phyloP scores from a whole-genome alignment of 73 alveolate genomes.

The Tetrahymena thermophila region DNA sequence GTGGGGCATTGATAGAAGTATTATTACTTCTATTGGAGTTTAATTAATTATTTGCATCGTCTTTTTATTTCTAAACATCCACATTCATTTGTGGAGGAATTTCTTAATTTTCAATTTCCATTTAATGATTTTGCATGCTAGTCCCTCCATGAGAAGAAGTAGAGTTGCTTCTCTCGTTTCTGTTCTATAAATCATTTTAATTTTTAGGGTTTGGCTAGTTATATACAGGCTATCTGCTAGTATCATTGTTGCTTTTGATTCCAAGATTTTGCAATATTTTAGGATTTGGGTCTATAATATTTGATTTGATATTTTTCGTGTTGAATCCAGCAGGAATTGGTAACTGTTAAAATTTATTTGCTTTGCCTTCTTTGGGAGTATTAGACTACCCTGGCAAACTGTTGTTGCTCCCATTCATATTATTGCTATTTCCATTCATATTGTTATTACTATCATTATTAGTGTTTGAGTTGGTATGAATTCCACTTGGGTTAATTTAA shows the following conservation, averaged over 20 bases:
- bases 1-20: neutral
- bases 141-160: neutral
- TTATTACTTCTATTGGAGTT: neutral
- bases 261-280: neutral
- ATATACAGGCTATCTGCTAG: neutral
- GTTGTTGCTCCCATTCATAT: neutral
- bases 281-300: neutral
- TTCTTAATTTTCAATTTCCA: neutral
- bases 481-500: neutral
- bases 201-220: neutral
- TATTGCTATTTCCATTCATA: neutral
- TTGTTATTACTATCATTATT: neutral
- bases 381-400: neutral
- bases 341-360: neutral
- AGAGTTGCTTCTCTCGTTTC: neutral
- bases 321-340: neutral
- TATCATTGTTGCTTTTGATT: neutral
- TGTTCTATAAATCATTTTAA: neutral
- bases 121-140: neutral
- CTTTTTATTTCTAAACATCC: neutral
- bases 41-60: neutral
- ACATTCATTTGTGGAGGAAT: no score
- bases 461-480: neutral
- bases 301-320: neutral
- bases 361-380: neutral